A percentile compares a stretch with the other conserved stretches of the same genome.
These are phyloP conservation scores for Thelonectria olida DNA, from an alignment of 2,329 filamentous ascomycete species.

Conservation along the genomic window DNA sequence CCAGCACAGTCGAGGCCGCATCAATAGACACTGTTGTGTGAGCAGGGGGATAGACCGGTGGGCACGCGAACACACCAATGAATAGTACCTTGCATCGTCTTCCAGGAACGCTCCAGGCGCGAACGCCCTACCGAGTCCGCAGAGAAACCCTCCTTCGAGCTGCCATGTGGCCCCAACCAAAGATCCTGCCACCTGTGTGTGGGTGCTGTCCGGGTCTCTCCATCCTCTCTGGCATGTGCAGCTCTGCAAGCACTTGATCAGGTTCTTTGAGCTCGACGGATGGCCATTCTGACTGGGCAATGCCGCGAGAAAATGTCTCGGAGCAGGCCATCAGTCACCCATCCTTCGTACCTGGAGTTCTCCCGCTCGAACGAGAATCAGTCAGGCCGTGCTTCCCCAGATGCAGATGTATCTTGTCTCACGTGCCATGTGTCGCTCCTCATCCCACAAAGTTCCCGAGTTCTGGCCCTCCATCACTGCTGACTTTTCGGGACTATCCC, in stretches of 20 bases:
- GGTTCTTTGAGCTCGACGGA: not conserved
- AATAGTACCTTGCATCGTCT: constrained; percentile 5
- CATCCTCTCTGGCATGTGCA: not conserved
- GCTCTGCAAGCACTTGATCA: constrained; percentile 6
- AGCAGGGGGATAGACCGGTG: constrained; percentile 6
- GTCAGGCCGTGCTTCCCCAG: not conserved
- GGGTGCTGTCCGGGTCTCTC: not conserved
- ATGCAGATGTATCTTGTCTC: not conserved
- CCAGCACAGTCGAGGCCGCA: not conserved
- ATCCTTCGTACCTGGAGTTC: not conserved
- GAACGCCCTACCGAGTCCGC: not conserved
- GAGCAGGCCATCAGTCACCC: constrained; percentile 15
- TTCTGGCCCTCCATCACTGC: not conserved
- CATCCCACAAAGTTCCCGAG: no score
- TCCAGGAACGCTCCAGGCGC: constrained; percentile 10
- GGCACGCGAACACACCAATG: not conserved
- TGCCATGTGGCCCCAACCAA: constrained; percentile 3
- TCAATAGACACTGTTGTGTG: not conserved
- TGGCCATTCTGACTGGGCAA: constrained; percentile 5
- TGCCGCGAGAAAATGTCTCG: constrained; percentile 11
- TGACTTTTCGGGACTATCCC: constrained; percentile 7
- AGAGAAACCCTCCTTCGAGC: not conserved
- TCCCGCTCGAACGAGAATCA: not conserved
- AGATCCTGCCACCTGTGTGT: not conserved
- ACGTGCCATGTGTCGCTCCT: not conserved